Evolutionary conservation across 2,329 filamentous ascomycete species (phyloP), one percentile per base, ranked within the genome.

Genomic region (Plectosphaerella plurivora): DNA sequence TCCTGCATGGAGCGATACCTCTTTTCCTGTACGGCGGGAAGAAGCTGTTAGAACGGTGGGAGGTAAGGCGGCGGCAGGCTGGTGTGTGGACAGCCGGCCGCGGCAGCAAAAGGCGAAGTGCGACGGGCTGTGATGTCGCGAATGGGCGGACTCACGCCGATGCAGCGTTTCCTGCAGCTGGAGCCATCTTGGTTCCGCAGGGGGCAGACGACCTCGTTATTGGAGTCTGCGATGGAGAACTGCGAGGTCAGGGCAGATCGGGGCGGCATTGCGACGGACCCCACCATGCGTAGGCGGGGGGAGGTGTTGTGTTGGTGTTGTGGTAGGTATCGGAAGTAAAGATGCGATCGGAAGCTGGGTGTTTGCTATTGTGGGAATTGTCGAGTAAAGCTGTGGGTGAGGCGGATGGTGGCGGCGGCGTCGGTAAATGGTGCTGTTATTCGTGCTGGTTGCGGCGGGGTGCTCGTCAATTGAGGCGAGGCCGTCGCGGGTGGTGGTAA

Each of bases 1-100:
- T 99, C 94, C 74, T 97, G 94, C 91, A 99, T 97, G 58, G 93
- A 97, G 71, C 94, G 91, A 76, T 92, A 99, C 61, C 90, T 84
- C 74, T 96, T 96, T 77, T 95, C 91, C 91, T 95, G 73, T 69
- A 60, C 24, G 59, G 59, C 51, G 48, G 53, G 55, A 59, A 60
- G 57, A 56, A 52, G 52, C 55, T 52, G 60, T 65, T 61, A 58
- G 62, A 42, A 42, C n/a, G n/a, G n/a, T n/a, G n/a, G n/a, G n/a
- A n/a, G n/a, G n/a, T n/a, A n/a, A n/a, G n/a, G n/a, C n/a, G n/a
- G n/a, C n/a, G n/a, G n/a, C n/a, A n/a, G n/a, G n/a, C n/a, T n/a
- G n/a, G n/a, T n/a, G 25, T 28, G 25, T 10, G 25, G 25, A 10
- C 25, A 5, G 25, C 25, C 5, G 25, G 25, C 5, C 10, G 25